Evolutionary conservation across 2,329 filamentous ascomycete genomes (phyloP).

Genomic region (Tolypocladium paradoxum): DNA sequence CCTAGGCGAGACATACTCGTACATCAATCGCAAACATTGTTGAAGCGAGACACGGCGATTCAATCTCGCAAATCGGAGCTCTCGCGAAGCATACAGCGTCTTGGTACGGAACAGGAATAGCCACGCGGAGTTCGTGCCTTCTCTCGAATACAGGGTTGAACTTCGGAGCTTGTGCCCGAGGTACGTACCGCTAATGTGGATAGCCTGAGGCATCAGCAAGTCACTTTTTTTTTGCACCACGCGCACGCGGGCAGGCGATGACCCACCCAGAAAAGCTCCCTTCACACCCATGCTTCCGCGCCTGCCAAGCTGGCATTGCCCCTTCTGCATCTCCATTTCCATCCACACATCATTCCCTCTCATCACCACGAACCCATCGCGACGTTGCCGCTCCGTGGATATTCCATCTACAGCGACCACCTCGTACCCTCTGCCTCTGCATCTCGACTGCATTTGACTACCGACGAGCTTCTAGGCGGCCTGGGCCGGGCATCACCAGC

Average conservation of each 20-base stretch:
- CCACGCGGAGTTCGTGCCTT: too few species aligned
- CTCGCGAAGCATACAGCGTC: too few species aligned
- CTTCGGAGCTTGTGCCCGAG: neutral
- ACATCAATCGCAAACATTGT: neutral
- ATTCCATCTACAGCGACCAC: neutral
- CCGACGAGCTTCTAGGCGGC: neutral
- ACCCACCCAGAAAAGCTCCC: neutral
- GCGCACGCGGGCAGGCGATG: neutral
- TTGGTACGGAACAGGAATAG: too few species aligned
- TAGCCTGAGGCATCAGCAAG: neutral
- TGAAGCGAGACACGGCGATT: neutral
- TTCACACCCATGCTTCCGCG: neutral
- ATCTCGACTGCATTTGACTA: neutral
- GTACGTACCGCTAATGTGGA: neutral
- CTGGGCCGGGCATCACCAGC: neutral
- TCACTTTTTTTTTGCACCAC: neutral
- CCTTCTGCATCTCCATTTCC: neutral
- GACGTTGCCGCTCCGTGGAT: neutral
- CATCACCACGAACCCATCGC: neutral
- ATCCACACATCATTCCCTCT: neutral
- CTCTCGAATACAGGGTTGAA: neutral
- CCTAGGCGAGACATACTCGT: neutral
- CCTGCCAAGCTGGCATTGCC: neutral
- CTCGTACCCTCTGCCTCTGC: neutral
- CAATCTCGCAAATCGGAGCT: neutral